Evolutionary conservation across 2,329 filamentous ascomycete genomes (phyloP).

Genomic region (Trichoderma arundinaceum): DNA sequence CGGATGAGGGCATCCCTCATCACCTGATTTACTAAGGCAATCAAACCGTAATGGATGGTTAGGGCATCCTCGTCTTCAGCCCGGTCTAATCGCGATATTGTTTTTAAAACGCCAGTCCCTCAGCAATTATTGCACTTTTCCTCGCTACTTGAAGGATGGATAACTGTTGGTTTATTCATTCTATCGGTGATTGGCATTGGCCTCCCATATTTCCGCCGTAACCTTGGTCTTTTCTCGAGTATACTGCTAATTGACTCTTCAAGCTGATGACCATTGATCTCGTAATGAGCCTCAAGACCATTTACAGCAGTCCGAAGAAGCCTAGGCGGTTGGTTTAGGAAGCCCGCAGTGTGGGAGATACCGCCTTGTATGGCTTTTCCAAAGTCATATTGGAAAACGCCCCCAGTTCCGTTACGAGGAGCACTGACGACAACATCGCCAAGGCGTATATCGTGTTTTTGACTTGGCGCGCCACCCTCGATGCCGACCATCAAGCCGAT

Average conservation of each 20-base stretch:
- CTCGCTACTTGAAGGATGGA: constrained; percentile 17
- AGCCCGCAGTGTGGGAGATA: constrained; percentile 30
- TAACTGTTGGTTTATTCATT: constrained; percentile 23
- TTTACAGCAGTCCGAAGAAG: constrained; percentile 32
- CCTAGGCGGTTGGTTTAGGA: constrained; percentile 35
- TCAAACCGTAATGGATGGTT: constrained; percentile 19
- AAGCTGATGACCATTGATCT: constrained; percentile 33
- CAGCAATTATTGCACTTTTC: constrained; percentile 25
- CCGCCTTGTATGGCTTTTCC: constrained; percentile 36
- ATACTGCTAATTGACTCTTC: constrained; percentile 7
- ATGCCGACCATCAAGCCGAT: constrained; percentile 36
- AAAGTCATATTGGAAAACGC: constrained; percentile 40
- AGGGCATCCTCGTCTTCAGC: constrained; percentile 28
- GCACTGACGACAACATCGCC: constrained; percentile 39
- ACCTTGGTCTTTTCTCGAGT: constrained; percentile 28
- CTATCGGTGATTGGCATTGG: constrained; percentile 28
- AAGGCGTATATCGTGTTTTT: constrained; percentile 44
- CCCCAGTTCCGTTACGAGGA: constrained; percentile 15
- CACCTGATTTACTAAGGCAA: constrained; percentile 32
- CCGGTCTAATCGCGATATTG: constrained; percentile 8
- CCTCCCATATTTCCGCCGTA: constrained; percentile 31
- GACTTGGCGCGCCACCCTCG: constrained; percentile 45
- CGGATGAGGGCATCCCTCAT: constrained; percentile 37
- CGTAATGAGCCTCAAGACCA: constrained; percentile 27
- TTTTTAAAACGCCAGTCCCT: constrained; percentile 13